Evolutionary conservation across 371 early-diverging fungal genomes (phyloP), one percentile per base, ranked within the genome.

Genomic region (Mucor piriformis): DNA sequence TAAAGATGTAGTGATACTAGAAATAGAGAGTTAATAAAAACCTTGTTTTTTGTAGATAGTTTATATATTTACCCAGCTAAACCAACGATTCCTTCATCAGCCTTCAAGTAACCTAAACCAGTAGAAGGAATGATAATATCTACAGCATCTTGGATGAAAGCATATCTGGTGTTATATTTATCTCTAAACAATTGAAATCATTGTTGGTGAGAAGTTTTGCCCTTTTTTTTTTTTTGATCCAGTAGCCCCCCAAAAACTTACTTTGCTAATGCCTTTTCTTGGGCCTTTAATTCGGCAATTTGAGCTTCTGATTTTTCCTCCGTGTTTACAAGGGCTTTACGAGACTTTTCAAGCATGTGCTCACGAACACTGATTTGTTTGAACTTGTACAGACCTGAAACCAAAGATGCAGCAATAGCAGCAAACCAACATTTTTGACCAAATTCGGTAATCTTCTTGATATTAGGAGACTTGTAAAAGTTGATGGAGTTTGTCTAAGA

Each of bases 41-140:
- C 15, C 16, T 25, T 13, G 16, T 13, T n/a, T 20, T 20, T 15
- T 54, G 3, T 25, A 18, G 16, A 20, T 12, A 32, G 32, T 42
- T 0, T 37, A 25, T 3, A 43, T 20, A 51, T 71, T 77, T 81
- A 82, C 79, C 89, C 90, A 69, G 83, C 81, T 50, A 88, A 70
- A 56, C 90, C 90, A 53, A 89, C 75, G 42, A 85, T 63, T 49
- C 90, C 90, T 51, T 87, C 86, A 57, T 84, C 83, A 27, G 79
- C 73, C 44, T 68, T 57, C 37, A 86, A 42, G 63, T 76, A 84
- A n/a, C 79, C 83, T 56, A 88, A 71, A 13, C 79, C 72, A 32
- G 82, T 70, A 35, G 79, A 67, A 12, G 90, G 90, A 50, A 89
- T 83, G 35, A 84, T 67, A 50, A 83, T 73, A 62, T 89, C 90